phyloP scores from a whole-genome alignment of 371 early-diverging fungal genomes.

The Mortierella sp. region DNA sequence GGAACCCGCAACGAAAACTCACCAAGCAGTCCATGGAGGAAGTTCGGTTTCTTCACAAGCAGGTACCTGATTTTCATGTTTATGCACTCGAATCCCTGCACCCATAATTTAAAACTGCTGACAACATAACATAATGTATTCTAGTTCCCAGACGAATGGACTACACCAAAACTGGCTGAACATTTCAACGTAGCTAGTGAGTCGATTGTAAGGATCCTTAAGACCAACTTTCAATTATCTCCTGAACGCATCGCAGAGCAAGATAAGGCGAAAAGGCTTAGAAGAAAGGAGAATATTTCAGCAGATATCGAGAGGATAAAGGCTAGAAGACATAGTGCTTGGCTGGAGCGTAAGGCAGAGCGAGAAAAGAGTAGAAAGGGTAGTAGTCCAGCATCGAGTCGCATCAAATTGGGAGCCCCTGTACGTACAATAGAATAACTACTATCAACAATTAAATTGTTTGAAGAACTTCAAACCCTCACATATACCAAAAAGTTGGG shows the following conservation, averaged over 20 bases:
- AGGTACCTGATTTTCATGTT: constrained; percentile 17
- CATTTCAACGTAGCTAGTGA: constrained; percentile 43
- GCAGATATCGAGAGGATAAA: constrained; percentile 6
- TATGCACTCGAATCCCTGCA: neutral
- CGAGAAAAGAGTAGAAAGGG: neutral
- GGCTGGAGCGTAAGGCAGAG: constrained; percentile 24
- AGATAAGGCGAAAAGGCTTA: constrained; percentile 16
- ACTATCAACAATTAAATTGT: no score
- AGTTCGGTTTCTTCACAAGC: constrained; percentile 46
- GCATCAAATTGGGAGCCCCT: constrained; percentile 40
- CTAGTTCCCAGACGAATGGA: constrained; percentile 54
- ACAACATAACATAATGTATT: neutral
- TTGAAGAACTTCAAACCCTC: no score
- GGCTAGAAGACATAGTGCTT: constrained; percentile 18
- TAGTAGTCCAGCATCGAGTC: neutral
- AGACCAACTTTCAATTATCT: constrained; percentile 20
- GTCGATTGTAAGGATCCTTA: constrained; percentile 34
- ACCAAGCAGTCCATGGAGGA: constrained; percentile 46
- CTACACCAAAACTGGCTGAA: constrained; percentile 33
- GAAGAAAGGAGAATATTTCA: constrained; percentile 18
- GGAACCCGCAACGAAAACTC: constrained; percentile 40
- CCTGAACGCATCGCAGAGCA: constrained; percentile 33
- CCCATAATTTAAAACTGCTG: neutral
- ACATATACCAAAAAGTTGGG: no score
- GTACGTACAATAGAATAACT: constrained; percentile 9